Evolutionary conservation across 441 rosid genomes (phyloP), one percentile per base, ranked within the genome.

Genomic region (Populus tomentosa): DNA sequence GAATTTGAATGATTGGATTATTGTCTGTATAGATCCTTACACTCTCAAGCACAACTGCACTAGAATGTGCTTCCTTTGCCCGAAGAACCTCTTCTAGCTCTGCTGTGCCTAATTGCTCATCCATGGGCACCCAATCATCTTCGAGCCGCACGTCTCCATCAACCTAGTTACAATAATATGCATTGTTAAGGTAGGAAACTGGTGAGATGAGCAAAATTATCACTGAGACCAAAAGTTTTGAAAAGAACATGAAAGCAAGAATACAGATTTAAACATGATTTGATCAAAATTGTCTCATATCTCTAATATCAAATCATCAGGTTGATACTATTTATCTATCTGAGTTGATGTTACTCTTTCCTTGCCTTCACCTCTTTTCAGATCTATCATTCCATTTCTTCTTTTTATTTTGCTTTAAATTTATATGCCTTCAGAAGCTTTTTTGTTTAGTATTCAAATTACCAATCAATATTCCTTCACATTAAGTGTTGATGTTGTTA

Each of bases 61-160:
- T 88, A 66, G 98, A 92, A 83, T 86, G 95, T 66, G 98, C 99
- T 70, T 88, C 97, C 84, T 97, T 97, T 16, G 78, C 84, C 26
- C 92, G 91, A 72, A 97, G 78, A 84, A 89, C 83, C 87, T 93
- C 97, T 85, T 93, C 97, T 73, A 97, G 89, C 73, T 97, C 95
- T 16, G 80, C 82, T 20, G 81, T 33, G 72, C 87, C 90, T 76
- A 97, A 79, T 84, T 91, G 86, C 81, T 94, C 98, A 82, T 97
- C 99, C 89, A 97, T 78, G 11, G 99, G 98, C 77, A 92, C 93
- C 99, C 99, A 97, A 84, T 92, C 99, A 86, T 92, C 98, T 87
- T 97, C 99, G 81, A 97, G 97, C 56, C 97, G 91, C 50, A 93
- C 97, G 46, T 92, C 91, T 82, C 88, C 89, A 20, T 90, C 87